Conservation (phyloP, 164 flowering plant species). For the Platanus orientalis region DNA sequence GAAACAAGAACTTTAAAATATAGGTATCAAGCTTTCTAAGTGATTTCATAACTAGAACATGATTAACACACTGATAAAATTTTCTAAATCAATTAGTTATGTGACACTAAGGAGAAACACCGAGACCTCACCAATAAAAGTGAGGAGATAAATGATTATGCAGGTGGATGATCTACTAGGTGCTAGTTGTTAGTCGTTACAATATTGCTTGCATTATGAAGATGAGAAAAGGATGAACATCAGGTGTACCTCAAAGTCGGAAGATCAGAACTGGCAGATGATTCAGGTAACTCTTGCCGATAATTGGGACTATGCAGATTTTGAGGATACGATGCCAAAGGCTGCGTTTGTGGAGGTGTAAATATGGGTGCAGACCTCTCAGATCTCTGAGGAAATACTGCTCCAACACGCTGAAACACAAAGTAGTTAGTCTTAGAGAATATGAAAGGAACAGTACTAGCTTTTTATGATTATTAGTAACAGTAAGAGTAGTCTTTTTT, state of each 20-base stretch:
- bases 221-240: not conserved
- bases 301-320: conserved; percentile 48
- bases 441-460: conserved; percentile 6
- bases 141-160: not conserved
- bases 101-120: not conserved
- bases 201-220: conserved; percentile 7
- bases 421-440: not conserved
- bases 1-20: too few relatives aligned
- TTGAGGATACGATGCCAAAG: conserved; percentile 65
- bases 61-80: too few relatives aligned
- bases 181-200: not conserved
- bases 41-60: too few relatives aligned
- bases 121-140: not conserved
- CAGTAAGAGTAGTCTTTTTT: too few relatives aligned
- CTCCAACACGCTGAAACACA: conserved; percentile 82
- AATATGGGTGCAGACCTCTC: conserved; percentile 82
- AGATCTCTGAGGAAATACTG: conserved; percentile 86
- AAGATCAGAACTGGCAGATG: conserved; percentile 73
- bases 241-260: conserved; percentile 74
- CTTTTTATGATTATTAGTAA: too few relatives aligned
- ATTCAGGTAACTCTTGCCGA: conserved; percentile 48
- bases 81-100: too few relatives aligned
- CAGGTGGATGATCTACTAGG: not conserved
- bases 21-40: too few relatives aligned
- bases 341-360: conserved; percentile 90